These are phyloP conservation scores for Zalaria sp. DNA, from an alignment of 2,329 filamentous ascomycete species.

Conservation along the genomic window DNA sequence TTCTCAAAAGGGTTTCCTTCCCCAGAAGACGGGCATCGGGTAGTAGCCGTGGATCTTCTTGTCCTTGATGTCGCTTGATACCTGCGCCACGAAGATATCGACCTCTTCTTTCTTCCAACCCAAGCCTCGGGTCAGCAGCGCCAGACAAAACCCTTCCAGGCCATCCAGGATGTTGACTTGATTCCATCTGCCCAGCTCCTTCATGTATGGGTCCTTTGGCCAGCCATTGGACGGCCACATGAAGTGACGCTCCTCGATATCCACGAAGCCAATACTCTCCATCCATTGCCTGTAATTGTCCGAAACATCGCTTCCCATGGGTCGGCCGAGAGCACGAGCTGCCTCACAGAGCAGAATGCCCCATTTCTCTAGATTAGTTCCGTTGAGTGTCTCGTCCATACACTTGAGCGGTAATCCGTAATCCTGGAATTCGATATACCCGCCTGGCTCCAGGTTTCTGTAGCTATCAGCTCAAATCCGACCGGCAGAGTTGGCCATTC, in stretches of 20 bases:
- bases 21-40: constrained; percentile 22
- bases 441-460: constrained; percentile 33
- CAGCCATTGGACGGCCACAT: constrained; percentile 30
- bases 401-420: constrained; percentile 26
- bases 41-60: constrained; percentile 23
- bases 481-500: neutral
- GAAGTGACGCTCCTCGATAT: constrained; percentile 24
- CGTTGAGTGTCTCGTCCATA: constrained; percentile 20
- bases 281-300: constrained; percentile 24
- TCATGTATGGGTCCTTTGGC: constrained; percentile 34
- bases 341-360: constrained; percentile 23
- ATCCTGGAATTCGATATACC: constrained; percentile 38
- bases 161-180: constrained; percentile 26
- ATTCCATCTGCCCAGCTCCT: constrained; percentile 34
- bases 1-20: constrained; percentile 15
- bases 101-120: constrained; percentile 30
- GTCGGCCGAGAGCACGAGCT: constrained; percentile 24
- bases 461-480: constrained; percentile 6
- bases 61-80: constrained; percentile 18
- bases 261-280: constrained; percentile 26
- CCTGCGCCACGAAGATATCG: constrained; percentile 24
- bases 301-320: constrained; percentile 24
- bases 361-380: constrained; percentile 19
- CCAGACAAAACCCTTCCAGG: constrained; percentile 27
- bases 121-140: constrained; percentile 25